Percentiles rank a stretch among this genome's conserved stretches.
Conservation (phyloP, 1,284 basidiomycete genomes). For the Neonothopanus nambi region DNA sequence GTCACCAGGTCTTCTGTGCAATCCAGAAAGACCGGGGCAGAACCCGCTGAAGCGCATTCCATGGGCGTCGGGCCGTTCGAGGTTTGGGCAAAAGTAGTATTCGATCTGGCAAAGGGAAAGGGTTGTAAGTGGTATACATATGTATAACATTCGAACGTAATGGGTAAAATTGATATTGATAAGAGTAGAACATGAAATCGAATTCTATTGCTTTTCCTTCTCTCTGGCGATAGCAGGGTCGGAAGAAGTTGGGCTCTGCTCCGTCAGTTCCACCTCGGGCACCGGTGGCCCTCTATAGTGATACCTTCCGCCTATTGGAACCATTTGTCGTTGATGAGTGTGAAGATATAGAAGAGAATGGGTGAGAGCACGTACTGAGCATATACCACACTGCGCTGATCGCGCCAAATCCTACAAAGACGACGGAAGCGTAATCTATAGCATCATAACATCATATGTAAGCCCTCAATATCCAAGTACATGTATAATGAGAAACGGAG, state of each 20-base stretch:
- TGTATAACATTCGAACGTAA: too few relatives aligned
- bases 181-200: too few relatives aligned
- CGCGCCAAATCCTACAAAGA: constrained; percentile 57
- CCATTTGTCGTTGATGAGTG: background rate
- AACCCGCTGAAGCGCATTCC: too few relatives aligned
- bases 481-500: background rate
- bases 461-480: background rate
- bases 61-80: too few relatives aligned
- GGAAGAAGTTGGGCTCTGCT: background rate
- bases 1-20: too few relatives aligned
- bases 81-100: too few relatives aligned
- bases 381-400: constrained; percentile 61
- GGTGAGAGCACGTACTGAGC: constrained; percentile 44
- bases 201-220: background rate
- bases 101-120: too few relatives aligned
- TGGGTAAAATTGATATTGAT: too few relatives aligned
- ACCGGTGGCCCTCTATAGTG: constrained; percentile 42
- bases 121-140: too few relatives aligned
- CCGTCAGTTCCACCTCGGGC: background rate
- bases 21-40: too few relatives aligned
- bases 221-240: background rate
- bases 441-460: background rate
- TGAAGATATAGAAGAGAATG: background rate
- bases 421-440: constrained; percentile 60
- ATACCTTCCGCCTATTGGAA: constrained; percentile 34